Base-by-base conservation (phyloP, 805 yeast genomes). In the Kodamaea fukazawae region DNA sequence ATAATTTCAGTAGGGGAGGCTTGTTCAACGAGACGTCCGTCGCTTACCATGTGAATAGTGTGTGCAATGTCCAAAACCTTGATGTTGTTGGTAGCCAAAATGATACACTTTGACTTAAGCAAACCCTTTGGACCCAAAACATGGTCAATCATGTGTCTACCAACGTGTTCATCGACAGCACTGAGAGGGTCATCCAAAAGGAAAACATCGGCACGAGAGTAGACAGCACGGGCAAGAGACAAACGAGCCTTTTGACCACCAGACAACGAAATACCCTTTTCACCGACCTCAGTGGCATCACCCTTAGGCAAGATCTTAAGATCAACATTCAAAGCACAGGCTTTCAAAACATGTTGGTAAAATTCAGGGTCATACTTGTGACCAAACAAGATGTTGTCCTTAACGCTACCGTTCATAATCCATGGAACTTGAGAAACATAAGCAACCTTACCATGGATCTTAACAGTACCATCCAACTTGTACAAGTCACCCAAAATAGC, bases 171-270 rank as follows among this genome's bases (percentile, higher is more conserved):
- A 64, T 93, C 99, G 30, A 93, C 99, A 17, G 99, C 99, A 58
- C 95, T 84, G 44, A 93, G 73, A 7, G 95, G 86, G 63, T 93
- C 99, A 60, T 93, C 99, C 47, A 93, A 65, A 29, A 93, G 65
- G 58, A 87, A 89, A 22, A 93, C 78, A 56, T 93, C 98, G 3
- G 98, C 95, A 48, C 98, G 75, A 9, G 96, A 78, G 58, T 93
- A 93, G 7, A 93, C 96, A 9, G 99, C 97, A 58, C 99, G 78
- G 0, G 99, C 99, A 38, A 93, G 74, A 1, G 96, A 82, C 27
- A 93, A 73, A 60, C 99, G 81, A 0, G 99, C 98, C 72, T 93
- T 93, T 63, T 93, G 99, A 32, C 99, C 99, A 37, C 99, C 99
- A 30, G 96, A 86, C 36, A 93, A 71, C 10, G 97, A 87, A 37